Base-by-base conservation (phyloP, 768 basidiomycete genomes). In the Trametes elegans region DNA sequence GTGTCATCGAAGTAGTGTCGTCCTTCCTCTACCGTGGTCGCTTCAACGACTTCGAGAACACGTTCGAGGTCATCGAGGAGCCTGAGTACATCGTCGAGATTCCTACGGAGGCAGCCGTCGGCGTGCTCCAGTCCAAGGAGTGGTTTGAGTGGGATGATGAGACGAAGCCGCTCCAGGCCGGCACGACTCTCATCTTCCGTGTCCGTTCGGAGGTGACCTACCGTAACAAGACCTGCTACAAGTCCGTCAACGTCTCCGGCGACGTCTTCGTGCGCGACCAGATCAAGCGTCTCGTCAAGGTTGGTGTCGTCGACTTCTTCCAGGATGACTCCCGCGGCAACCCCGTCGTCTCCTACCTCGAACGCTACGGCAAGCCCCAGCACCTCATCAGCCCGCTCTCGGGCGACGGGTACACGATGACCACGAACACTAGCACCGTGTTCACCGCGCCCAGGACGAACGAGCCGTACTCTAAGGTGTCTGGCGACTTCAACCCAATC, bases 401-500 rank as follows among this genome's bases (percentile, higher is more conserved):
- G 34, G 88, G 84, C 55, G 92, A 88, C 40, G 93, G 94, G 2
- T 98, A 99, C 70, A 82, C 87, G 0, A 77, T 99, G 67, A 84
- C 87, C 31, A 83, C 73, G 36, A 73, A 80, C 3, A 75, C 78
- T 23, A 75, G 79, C 16, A 85, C 87, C 9, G 70, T 77, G 7
- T 96, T 93, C 78, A 84, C 76, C 41, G 81, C 96, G 3, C 96
- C 96, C 23, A 75, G 90, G 40, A 92, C 91, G 42, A 99, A 99
- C 67, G 91, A 96, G 71, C 89, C 93, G 2, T 99, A 98, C 74
- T 98, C 95, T 4, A 84, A 86, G 70, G 82, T 95, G 43, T 99
- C 97, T 0, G 95, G 96, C 40, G 96, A 99, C 72, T 98, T 93
- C 79, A 98, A 99, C 71, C 97, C 97, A 26, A 99, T 99, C 63